A percentile compares a stretch with the other conserved stretches of the same genome.
Conservation (phyloP, 257 asterid genomes). For the Parsonsia alboflavescens region DNA sequence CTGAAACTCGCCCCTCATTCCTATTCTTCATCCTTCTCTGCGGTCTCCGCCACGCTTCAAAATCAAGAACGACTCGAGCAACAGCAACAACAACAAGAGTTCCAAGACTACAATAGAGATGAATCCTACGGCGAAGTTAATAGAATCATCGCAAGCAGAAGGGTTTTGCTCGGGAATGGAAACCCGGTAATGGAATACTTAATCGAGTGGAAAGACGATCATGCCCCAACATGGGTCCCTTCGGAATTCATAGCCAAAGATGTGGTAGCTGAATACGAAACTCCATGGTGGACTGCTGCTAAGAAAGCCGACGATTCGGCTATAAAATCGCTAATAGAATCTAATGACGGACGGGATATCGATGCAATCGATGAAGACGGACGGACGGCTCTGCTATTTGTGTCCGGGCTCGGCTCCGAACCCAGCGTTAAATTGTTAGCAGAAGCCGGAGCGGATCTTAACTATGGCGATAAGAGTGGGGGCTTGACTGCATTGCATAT, state of each 20-base stretch:
- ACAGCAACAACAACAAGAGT: slow-evolving; percentile 11
- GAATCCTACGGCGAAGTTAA: slow-evolving; percentile 79
- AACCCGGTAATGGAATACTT: slow-evolving; percentile 67
- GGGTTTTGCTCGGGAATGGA: slow-evolving; percentile 29
- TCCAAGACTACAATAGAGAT: slow-evolving; percentile 50
- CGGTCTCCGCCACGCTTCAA: slow-evolving; percentile 49
- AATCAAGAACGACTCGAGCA: slow-evolving; percentile 28
- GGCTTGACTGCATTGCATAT: slow-evolving; percentile 81
- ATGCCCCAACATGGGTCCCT: slow-evolving; percentile 94
- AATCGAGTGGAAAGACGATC: slow-evolving; percentile 90
- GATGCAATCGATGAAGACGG: slow-evolving; percentile 81
- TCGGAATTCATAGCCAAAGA: slow-evolving; percentile 75
- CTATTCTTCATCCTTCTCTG: slow-evolving; percentile 8
- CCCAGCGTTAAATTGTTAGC: slow-evolving; percentile 54
- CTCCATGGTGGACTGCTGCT: slow-evolving; percentile 94
- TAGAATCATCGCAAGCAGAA: slow-evolving; percentile 73
- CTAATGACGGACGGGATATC: slow-evolving; percentile 58
- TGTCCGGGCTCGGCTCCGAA: slow-evolving; percentile 87
- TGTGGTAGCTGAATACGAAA: slow-evolving; percentile 81
- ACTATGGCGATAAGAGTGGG: slow-evolving; percentile 52
- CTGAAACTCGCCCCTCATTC: slow-evolving; percentile 3
- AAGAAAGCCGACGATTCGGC: slow-evolving; percentile 65
- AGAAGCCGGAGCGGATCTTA: slow-evolving; percentile 67
- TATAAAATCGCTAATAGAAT: slow-evolving; percentile 35
- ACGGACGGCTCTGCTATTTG: slow-evolving; percentile 82